phyloP scores from a whole-genome alignment of 352 stramenopile genomes.

The Phytopythium oedochilum region DNA sequence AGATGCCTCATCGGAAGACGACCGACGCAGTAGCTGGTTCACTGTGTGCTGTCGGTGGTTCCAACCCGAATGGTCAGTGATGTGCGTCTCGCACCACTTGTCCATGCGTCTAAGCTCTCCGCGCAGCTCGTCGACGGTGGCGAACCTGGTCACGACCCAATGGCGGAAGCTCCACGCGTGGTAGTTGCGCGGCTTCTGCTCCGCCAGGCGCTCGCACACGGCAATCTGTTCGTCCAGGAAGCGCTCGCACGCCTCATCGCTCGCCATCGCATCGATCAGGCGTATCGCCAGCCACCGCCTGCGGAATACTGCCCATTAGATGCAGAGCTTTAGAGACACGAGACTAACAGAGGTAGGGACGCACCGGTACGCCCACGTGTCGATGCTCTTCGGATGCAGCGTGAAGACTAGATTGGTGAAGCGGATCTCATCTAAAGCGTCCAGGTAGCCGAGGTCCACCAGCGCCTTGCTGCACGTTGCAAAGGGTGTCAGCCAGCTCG shows the following conservation, averaged over 20 bases:
- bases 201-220: conserved; percentile 43
- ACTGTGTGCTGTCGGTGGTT: conserved; percentile 71
- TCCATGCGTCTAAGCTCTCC: conserved; percentile 51
- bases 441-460: conserved; percentile 33
- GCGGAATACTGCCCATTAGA: neutral
- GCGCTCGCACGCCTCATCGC: conserved; percentile 8
- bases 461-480: conserved; percentile 40
- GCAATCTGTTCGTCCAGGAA: conserved; percentile 55
- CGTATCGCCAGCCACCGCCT: conserved; percentile 55
- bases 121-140: conserved; percentile 9
- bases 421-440: conserved; percentile 36
- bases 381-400: conserved; percentile 81
- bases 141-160: conserved; percentile 53
- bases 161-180: conserved; percentile 84
- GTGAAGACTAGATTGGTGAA: conserved; percentile 76
- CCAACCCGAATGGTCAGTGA: conserved; percentile 78
- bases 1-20: neutral
- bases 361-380: conserved; percentile 82
- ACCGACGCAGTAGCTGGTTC: conserved; percentile 14
- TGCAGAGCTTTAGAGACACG: neutral
- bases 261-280: conserved; percentile 8
- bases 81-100: conserved; percentile 56
- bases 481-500: neutral
- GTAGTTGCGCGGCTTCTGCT: conserved; percentile 75
- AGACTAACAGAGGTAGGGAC: neutral